Evolutionary conservation across 352 stramenopile species (phyloP), one percentile per base, ranked within the genome.

Genomic region (Phytophthora quininea): DNA sequence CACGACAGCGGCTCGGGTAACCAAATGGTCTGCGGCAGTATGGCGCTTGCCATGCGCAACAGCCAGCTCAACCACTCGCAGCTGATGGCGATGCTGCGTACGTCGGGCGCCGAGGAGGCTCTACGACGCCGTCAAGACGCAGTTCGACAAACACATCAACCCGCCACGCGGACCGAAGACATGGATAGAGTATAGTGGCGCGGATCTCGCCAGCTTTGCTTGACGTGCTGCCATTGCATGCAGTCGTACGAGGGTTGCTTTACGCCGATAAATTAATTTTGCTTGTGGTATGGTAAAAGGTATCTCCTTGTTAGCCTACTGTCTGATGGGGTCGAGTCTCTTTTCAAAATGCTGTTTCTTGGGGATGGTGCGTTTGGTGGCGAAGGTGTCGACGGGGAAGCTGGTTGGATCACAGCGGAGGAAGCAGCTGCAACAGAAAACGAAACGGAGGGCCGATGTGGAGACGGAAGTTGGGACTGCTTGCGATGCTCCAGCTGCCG

Each of bases 161-260:
- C 42, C 53, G 74, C 82, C 3, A 62, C 72, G 12, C 69, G 70
- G 31, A 76, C 80, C 15, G 82, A 92, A 64, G 63, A 77, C 33
- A 93, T 93, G 80, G 71, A 89, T 82, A 75, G 84, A 86, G 72
- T 88, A 77, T 92, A 77, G 76, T 65, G 62, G 69, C 54, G 67
- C 64, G 58, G 55, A 65, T 51, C 42, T 52, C 38, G 24, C 11
- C 46, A 30, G 58, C 56, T 55, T 50, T 10, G 54, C 45, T 65
- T 61, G 65, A n/a, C 43, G 9, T 6, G 29, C 54, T 57, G 57
- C 48, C 19, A 24, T 74, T 29, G 45, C 45, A 61, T 57, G 62
- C 66, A 24, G 19, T 24, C 19, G 19, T 24, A 24, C 19, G 19
- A 24, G 19, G 19, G 19, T 24, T 24, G 19, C 19, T 24, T 64